Evolutionary conservation across 495 filamentous ascomycete species (phyloP).

Genomic region (Xylaria curta): DNA sequence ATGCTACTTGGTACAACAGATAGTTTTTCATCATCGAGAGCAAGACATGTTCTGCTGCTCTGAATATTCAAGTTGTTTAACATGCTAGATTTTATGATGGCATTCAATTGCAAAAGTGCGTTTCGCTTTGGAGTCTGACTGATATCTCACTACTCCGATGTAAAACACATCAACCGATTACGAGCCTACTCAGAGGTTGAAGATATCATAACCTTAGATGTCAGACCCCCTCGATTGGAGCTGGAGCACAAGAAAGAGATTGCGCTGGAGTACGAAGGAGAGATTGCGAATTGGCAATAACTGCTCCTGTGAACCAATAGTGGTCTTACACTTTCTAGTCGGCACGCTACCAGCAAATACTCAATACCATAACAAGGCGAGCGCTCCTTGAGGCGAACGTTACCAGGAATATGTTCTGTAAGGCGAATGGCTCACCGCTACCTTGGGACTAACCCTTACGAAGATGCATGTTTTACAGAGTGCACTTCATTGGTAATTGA

Average conservation of each 20-base stretch:
- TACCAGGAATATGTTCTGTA: not conserved
- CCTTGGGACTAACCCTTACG: no score
- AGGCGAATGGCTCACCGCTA: no score
- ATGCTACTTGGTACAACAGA: conserved; percentile 22
- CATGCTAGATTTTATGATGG: not conserved
- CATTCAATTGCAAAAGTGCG: not conserved
- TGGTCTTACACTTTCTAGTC: not conserved
- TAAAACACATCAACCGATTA: not conserved
- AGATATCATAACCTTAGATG: not conserved
- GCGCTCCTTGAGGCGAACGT: not conserved
- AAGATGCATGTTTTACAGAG: no score
- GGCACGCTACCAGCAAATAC: not conserved
- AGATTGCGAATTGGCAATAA: not conserved
- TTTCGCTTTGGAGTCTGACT: not conserved
- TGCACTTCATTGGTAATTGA: not conserved
- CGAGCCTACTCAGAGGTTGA: not conserved
- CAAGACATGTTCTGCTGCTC: not conserved
- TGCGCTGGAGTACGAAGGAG: not conserved
- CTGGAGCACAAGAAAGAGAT: not conserved
- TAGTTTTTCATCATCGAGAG: conserved; percentile 19
- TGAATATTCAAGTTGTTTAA: not conserved
- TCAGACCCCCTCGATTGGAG: not conserved
- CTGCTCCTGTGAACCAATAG: not conserved
- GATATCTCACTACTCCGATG: not conserved
- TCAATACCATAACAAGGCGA: not conserved